A percentile compares a stretch with the other conserved stretches of the same genome.
Conservation (phyloP, 2,329 filamentous ascomycete species). For the Cladosporium sp. region DNA sequence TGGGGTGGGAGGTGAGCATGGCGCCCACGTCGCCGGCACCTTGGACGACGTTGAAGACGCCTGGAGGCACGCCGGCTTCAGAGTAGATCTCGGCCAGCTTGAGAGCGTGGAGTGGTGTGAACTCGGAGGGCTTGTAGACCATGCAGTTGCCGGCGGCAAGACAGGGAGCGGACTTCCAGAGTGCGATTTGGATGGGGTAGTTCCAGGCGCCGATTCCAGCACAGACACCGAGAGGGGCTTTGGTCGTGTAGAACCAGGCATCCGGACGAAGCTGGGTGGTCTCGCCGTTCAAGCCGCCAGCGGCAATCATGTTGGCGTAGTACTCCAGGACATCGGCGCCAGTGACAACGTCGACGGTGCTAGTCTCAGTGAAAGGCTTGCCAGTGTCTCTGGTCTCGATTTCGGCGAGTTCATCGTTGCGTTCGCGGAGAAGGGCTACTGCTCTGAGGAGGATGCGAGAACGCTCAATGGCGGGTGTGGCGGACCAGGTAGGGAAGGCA, state of each 20-base stretch:
- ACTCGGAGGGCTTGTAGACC: conserved; percentile 87
- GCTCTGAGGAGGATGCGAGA: conserved; percentile 75
- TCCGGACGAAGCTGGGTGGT: conserved; percentile 68
- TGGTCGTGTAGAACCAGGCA: conserved; percentile 78
- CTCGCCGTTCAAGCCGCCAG: conserved; percentile 76
- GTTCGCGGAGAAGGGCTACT: conserved; percentile 65
- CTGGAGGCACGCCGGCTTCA: conserved; percentile 73
- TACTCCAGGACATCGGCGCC: conserved; percentile 84
- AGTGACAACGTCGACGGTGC: conserved; percentile 75
- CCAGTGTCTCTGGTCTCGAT: conserved; percentile 83
- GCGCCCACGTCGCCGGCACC: conserved; percentile 74
- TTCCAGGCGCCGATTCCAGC: conserved; percentile 89
- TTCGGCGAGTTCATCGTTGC: conserved; percentile 74
- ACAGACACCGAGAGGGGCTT: conserved; percentile 77
- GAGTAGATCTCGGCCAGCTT: conserved; percentile 71
- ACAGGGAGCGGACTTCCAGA: conserved; percentile 86
- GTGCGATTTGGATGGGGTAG: conserved; percentile 84
- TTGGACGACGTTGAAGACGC: conserved; percentile 84
- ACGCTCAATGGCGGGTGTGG: conserved; percentile 68
- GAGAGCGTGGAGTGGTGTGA: conserved; percentile 77
- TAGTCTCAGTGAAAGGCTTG: conserved; percentile 81
- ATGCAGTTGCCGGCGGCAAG: conserved; percentile 83
- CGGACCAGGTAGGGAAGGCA: conserved; percentile 73
- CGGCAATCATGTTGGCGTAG: conserved; percentile 74
- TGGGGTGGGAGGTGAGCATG: conserved; percentile 66